Evolutionary conservation across 2,329 filamentous ascomycete species (phyloP).

Genomic region (Fusarium hostae): DNA sequence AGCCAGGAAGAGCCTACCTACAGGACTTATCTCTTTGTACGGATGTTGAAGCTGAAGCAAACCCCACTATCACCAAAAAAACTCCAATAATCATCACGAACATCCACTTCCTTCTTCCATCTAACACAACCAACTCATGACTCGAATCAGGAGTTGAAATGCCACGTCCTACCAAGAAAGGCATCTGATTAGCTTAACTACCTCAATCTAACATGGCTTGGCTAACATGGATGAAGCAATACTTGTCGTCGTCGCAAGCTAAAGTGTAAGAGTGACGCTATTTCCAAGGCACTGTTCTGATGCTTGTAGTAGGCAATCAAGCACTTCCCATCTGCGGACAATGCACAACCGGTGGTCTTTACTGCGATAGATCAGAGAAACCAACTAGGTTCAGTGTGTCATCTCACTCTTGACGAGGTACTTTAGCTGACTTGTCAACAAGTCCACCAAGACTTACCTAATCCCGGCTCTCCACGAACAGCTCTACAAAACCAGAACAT

Average conservation of each 20-base stretch:
- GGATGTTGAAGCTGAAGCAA: neutral
- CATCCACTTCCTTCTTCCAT: neutral
- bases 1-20: fast-evolving
- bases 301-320: slow-evolving; percentile 46
- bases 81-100: neutral
- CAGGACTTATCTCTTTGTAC: too few relatives aligned
- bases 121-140: too few relatives aligned
- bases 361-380: slow-evolving; percentile 49
- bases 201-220: fast-evolving
- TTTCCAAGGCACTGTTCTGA: neutral
- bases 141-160: neutral
- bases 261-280: slow-evolving; percentile 43
- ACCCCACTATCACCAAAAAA: neutral
- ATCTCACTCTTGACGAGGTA: neutral
- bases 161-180: slow-evolving; percentile 40
- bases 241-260: slow-evolving; percentile 53
- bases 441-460: slow-evolving; percentile 17
- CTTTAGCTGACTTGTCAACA: neutral
- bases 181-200: slow-evolving; percentile 19
- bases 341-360: slow-evolving; percentile 47
- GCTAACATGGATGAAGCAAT: slow-evolving; percentile 42
- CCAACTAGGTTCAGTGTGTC: slow-evolving; percentile 21
- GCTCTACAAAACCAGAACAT: slow-evolving; percentile 48
- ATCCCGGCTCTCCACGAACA: slow-evolving; percentile 39
- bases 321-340: slow-evolving; percentile 47